Percentiles rank a stretch among this genome's conserved stretches.
Evolutionary conservation across 257 asterid species (phyloP).

Genomic region (Solanum corneliomulleri): DNA sequence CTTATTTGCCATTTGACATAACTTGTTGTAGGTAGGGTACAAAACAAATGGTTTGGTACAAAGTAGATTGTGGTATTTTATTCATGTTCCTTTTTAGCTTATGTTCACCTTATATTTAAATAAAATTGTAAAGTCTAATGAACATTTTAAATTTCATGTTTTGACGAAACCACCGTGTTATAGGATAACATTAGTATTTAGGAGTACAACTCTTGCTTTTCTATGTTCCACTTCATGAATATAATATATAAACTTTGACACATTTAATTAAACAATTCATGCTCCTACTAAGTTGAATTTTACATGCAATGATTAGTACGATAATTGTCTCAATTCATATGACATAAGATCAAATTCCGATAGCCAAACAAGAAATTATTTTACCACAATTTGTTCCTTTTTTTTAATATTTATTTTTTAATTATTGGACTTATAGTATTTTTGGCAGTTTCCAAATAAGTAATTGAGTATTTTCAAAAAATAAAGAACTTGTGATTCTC

Average conservation of each 20-base stretch:
- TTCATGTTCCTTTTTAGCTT: neutral
- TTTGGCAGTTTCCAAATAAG: neutral
- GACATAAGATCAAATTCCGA: too few relatives aligned
- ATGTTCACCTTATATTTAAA: neutral
- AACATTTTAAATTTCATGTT: neutral
- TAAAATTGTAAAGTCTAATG: neutral
- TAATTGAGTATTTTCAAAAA: too few relatives aligned
- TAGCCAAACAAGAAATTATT: too few relatives aligned
- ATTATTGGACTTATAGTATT: neutral
- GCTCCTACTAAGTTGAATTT: neutral
- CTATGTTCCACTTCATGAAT: neutral
- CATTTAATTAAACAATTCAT: neutral
- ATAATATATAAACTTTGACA: neutral
- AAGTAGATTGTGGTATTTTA: neutral
- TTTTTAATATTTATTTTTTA: too few relatives aligned
- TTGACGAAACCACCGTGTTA: neutral
- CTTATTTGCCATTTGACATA: neutral
- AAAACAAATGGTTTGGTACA: neutral
- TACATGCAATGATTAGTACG: neutral
- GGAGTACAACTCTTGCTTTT: neutral
- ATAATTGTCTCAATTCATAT: neutral
- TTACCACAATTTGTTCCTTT: too few relatives aligned
- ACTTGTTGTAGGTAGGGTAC: neutral
- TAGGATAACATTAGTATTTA: neutral
- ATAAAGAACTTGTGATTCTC: too few relatives aligned